Evolutionary conservation across 108 stramenopile genomes (phyloP), one percentile per base, ranked within the genome.

Genomic region (Skeletonema tropicum): DNA sequence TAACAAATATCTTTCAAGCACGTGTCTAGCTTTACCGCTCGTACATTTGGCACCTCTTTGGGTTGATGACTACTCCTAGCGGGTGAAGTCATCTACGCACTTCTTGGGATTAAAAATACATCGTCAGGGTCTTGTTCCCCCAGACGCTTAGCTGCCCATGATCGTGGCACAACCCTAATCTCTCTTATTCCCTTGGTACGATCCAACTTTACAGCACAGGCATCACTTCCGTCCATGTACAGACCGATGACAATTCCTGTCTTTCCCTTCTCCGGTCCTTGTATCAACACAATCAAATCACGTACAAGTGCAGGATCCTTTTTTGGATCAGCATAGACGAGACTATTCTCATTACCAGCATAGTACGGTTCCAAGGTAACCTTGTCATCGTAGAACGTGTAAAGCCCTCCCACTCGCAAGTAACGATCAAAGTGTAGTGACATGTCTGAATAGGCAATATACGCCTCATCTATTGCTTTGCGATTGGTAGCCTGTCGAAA

Each of bases 81-180:
- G 13, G n/a, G 9, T 10, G 5, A 60, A 60, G 31, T 41, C 17
- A 8, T 31, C 66, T 75, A 75, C n/a, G 30, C 36, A 38, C 30
- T 90, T 33, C 89, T 77, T 13, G 93, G 90, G 68, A 94, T 84
- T 62, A 94, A 74, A 73, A 94, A 94, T 1, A 91, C 93, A 68
- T 92, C 91, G 66, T 94, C 93, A n/a, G 93, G 93, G 41, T 88
- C 93, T 80, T 94, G 93, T 68, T 94, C 93, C 19, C 93, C 93
- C 23, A 94, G 63, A 7, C 93, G 78, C 68, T 94, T 94, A 25
- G 89, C 93, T 41, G 82, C 93, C 90, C 90, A 94, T 21, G 29
- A 19, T 57, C 74, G 64, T 7, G 91, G 86, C 35, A 94, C 91
- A 12, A 92, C 83, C 12, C 87, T 83, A 71, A 94, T 89, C 73